Conservation (phyloP, 441 rosid genomes). For the Croton setiger region DNA sequence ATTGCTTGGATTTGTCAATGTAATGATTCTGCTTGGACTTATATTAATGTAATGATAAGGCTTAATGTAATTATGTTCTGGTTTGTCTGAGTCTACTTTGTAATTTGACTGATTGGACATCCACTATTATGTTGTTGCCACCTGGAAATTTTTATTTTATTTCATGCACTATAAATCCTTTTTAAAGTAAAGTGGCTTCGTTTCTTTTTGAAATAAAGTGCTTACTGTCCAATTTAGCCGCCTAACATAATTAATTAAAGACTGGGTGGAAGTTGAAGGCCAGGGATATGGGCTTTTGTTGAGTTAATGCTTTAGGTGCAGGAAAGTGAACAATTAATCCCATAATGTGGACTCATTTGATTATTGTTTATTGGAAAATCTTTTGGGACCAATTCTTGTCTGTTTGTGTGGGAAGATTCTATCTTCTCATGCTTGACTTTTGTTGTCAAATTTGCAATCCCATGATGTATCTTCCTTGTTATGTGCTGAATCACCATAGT, state of each 20-base stretch:
- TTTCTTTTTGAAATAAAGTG: constrained; percentile 26
- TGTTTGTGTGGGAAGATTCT: background rate
- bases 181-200: constrained; percentile 11
- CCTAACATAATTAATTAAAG: constrained; percentile 15
- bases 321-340: constrained; percentile 12
- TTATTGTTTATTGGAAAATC: constrained; percentile 13
- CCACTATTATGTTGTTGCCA: constrained; percentile 20
- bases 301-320: constrained; percentile 4
- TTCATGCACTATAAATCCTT: constrained; percentile 5
- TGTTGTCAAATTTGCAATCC: background rate
- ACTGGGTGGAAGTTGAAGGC: background rate
- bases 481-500: background rate
- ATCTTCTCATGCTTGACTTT: constrained; percentile 8
- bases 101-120: constrained; percentile 23
- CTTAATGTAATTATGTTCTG: constrained; percentile 1
- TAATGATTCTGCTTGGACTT: constrained; percentile 15
- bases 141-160: constrained; percentile 11
- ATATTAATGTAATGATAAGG: constrained; percentile 8
- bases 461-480: constrained; percentile 10
- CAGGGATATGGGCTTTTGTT: constrained; percentile 1
- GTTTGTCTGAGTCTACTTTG: constrained; percentile 19
- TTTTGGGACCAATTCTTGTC: background rate
- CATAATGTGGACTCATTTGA: constrained; percentile 1
- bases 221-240: constrained; percentile 18
- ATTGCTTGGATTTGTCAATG: constrained; percentile 20